A percentile compares a stretch with the other conserved stretches of the same genome.
These are phyloP conservation scores for Trapa bicornis DNA, from an alignment of 345 rosid species.

Conservation along the genomic window DNA sequence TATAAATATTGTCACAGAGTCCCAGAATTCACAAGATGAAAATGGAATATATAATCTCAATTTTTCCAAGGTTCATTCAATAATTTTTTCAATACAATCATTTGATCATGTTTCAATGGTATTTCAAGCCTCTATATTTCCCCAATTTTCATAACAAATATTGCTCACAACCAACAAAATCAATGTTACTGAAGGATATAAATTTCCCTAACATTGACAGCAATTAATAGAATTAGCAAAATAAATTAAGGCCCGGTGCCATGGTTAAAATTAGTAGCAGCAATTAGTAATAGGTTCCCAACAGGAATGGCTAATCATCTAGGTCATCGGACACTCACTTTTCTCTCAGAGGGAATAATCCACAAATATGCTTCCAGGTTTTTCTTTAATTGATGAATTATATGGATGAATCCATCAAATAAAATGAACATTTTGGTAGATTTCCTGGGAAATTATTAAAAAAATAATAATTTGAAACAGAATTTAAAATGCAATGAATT, in stretches of 20 bases:
- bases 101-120: not conserved
- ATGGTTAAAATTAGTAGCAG: not conserved
- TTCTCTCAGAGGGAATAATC: not conserved
- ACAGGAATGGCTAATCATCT: not conserved
- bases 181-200: no score
- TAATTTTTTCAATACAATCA: not conserved
- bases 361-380: not conserved
- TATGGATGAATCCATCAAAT: not conserved
- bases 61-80: not conserved
- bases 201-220: no score
- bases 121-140: not conserved
- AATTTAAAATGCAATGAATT: not conserved
- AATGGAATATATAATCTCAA: not conserved
- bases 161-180: no score
- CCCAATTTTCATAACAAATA: not conserved
- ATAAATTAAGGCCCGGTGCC: no score
- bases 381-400: not conserved
- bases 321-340: not conserved
- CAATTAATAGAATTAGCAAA: no score
- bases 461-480: not conserved
- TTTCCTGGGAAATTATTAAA: not conserved
- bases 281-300: not conserved
- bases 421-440: not conserved
- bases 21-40: not conserved
- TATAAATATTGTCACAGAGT: slow-evolving; percentile 8